These are phyloP conservation scores for Sanghuangporus baumii DNA, from an alignment of 1,284 basidiomycete species.

Conservation along the genomic window DNA sequence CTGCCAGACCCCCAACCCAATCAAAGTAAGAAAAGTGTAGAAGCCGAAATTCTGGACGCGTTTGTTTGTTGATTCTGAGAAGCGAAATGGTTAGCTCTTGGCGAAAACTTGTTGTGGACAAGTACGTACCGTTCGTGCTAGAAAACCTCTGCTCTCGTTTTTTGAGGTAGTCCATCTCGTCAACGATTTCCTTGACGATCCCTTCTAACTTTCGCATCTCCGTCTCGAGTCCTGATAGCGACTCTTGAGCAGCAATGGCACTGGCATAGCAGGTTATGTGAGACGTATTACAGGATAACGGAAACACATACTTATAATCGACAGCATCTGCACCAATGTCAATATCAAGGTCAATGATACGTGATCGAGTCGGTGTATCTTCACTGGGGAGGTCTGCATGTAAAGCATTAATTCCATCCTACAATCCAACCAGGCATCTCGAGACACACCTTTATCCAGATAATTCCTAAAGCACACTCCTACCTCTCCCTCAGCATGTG, in stretches of 20 bases:
- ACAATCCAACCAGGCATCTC: not conserved
- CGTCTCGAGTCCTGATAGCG: conserved; percentile 90
- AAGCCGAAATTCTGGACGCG: conserved; percentile 93
- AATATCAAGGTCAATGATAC: conserved; percentile 88
- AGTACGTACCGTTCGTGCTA: conserved; percentile 80
- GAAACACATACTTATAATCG: conserved; percentile 83
- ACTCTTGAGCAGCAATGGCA: conserved; percentile 98
- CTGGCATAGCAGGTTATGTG: conserved; percentile 34
- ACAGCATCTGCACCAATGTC: conserved; percentile 98
- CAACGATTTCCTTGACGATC: conserved; percentile 89
- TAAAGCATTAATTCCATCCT: not conserved
- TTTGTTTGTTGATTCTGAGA: conserved; percentile 83
- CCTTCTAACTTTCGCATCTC: conserved; percentile 98
- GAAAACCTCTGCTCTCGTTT: conserved; percentile 84
- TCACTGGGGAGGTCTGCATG: conserved; percentile 38
- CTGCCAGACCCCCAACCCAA: conserved; percentile 91
- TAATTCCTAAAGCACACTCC: too few species aligned
- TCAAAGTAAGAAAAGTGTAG: conserved; percentile 76
- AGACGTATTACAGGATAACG: not conserved
- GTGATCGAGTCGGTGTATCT: conserved; percentile 43
- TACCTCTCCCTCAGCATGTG: too few species aligned
- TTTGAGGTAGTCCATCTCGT: conserved; percentile 93
- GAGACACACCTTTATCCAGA: too few species aligned
- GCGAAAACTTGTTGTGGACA: not conserved
- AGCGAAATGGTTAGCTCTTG: not conserved